Evolutionary conservation across 2,329 filamentous ascomycete species (phyloP).

Genomic region (Penicillium sp.): DNA sequence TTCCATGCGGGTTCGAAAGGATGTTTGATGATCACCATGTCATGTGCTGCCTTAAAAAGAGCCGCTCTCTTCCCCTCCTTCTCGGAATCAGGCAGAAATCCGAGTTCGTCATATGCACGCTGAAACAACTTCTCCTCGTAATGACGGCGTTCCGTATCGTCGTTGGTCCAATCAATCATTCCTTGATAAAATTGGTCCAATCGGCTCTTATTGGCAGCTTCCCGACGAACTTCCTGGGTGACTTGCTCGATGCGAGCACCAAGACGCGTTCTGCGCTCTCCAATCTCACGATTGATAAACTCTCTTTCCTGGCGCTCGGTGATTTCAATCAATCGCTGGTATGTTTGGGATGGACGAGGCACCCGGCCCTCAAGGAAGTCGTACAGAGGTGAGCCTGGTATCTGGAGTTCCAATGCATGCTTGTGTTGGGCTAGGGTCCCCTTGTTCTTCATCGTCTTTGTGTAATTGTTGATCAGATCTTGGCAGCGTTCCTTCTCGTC

Average conservation of each 20-base stretch:
- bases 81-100: conserved; percentile 63
- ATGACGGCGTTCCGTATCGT: conserved; percentile 77
- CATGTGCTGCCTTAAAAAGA: conserved; percentile 73
- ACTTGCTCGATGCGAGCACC: conserved; percentile 82
- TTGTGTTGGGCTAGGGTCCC: conserved; percentile 73
- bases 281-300: conserved; percentile 84
- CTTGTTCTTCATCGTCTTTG: conserved; percentile 68
- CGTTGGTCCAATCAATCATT: conserved; percentile 83
- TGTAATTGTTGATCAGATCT: conserved; percentile 72
- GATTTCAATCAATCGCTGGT: conserved; percentile 77
- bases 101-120: conserved; percentile 73
- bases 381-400: conserved; percentile 81
- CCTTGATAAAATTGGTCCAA: conserved; percentile 78
- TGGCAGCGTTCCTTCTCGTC: conserved; percentile 61
- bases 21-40: conserved; percentile 96
- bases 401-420: conserved; percentile 69
- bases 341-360: conserved; percentile 74
- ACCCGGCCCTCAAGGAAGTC: conserved; percentile 78
- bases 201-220: conserved; percentile 72
- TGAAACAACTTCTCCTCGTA: conserved; percentile 90
- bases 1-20: conserved; percentile 89
- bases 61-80: conserved; percentile 70
- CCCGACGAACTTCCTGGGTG: conserved; percentile 79
- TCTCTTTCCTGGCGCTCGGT: conserved; percentile 83
- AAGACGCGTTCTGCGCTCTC: conserved; percentile 79